These are phyloP conservation scores for Vanrija sp. DNA, from an alignment of 1,284 basidiomycete genomes.

Conservation along the genomic window DNA sequence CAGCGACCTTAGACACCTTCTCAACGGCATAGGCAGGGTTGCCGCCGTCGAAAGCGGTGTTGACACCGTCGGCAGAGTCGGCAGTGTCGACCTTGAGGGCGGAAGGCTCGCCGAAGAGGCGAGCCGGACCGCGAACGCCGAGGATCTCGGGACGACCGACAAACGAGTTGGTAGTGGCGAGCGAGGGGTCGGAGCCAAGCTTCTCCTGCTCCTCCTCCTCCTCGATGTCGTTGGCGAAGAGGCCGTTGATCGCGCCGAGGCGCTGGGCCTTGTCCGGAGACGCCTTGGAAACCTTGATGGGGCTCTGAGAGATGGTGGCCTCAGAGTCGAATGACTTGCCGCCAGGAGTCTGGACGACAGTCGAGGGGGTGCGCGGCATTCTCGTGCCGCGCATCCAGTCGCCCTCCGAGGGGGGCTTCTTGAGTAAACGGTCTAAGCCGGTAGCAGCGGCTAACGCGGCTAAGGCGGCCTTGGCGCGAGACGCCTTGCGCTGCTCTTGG, in stretches of 20 bases:
- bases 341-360: background rate
- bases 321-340: constrained; percentile 1
- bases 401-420: background rate
- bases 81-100: background rate
- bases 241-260: constrained; percentile 1
- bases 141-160: constrained; percentile 39
- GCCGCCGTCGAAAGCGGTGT: too few relatives aligned
- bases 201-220: constrained; percentile 17
- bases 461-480: too few relatives aligned
- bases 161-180: constrained; percentile 23
- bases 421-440: background rate
- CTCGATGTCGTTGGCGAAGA: constrained; percentile 1
- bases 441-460: too few relatives aligned
- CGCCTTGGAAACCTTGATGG: background rate
- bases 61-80: too few relatives aligned
- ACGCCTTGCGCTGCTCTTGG: too few relatives aligned
- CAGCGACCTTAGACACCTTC: background rate
- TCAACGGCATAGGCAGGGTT: too few relatives aligned
- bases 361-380: background rate
- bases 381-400: too few relatives aligned
- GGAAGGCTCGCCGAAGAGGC: constrained; percentile 20
- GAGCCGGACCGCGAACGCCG: constrained; percentile 13
- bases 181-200: constrained; percentile 8
- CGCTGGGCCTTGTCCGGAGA: constrained; percentile 1
- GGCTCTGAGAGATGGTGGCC: background rate